Conservation (phyloP, 2,329 filamentous ascomycete species). For the Pyrenochaeta sp. region DNA sequence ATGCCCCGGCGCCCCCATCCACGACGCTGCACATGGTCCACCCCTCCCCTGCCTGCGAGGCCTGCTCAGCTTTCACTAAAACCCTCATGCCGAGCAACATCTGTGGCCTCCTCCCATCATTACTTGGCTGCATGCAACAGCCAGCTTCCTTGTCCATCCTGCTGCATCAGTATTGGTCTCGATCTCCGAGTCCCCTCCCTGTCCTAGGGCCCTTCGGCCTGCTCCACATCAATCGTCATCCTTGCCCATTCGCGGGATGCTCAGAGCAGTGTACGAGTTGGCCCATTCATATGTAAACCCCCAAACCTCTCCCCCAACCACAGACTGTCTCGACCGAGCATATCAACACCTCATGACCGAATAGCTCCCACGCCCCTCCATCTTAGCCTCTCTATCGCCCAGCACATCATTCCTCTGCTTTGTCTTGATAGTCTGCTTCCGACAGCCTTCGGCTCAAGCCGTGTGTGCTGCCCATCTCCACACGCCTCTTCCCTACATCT, state of each 20-base stretch:
- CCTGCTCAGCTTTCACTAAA: conserved; percentile 40
- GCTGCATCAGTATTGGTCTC: conserved; percentile 41
- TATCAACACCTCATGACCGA: conserved; percentile 38
- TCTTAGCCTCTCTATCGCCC: conserved; percentile 20
- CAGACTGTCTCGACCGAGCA: conserved; percentile 29
- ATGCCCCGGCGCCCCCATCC: conserved; percentile 31
- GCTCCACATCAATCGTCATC: conserved; percentile 45
- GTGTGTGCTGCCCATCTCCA: conserved; percentile 25
- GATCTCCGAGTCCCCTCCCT: conserved; percentile 38
- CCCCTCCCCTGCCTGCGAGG: conserved; percentile 26
- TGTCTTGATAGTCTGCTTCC: conserved; percentile 28
- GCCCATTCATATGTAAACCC: conserved; percentile 45
- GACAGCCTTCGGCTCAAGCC: conserved; percentile 33
- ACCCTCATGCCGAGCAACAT: conserved; percentile 37
- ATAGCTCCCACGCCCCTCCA: conserved; percentile 39
- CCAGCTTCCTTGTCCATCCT: conserved; percentile 40
- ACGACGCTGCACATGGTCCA: conserved; percentile 21
- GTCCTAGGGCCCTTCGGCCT: conserved; percentile 34
- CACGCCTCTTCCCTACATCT: conserved; percentile 26
- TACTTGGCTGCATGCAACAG: conserved; percentile 45
- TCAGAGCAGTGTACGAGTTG: conserved; percentile 30
- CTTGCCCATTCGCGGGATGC: conserved; percentile 42
- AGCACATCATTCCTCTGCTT: conserved; percentile 25
- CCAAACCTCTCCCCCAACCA: conserved; percentile 39
- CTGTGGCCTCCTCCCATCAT: conserved; percentile 32